Conservation (phyloP, 257 asterid species). For the Fraxinus pennsylvanica region DNA sequence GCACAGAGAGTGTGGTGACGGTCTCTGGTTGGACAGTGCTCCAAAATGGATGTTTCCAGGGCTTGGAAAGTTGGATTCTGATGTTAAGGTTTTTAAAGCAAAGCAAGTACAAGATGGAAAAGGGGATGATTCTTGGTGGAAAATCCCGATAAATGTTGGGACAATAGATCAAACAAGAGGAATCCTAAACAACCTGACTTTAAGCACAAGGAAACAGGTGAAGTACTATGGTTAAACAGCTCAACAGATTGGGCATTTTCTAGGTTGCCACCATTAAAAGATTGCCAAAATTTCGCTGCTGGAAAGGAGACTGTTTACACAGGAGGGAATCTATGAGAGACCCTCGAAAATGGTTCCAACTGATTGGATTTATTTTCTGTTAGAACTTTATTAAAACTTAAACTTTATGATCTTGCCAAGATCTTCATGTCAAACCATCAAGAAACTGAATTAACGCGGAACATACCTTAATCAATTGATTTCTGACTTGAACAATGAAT, state of each 20-base stretch:
- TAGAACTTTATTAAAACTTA: no score
- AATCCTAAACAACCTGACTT: conserved; percentile 62
- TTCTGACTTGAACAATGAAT: no score
- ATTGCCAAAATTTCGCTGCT: conserved; percentile 21
- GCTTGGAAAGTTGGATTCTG: conserved; percentile 51
- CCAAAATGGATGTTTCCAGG: conserved; percentile 61
- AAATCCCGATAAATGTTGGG: conserved; percentile 66
- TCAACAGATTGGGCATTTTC: conserved; percentile 59
- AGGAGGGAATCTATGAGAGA: background rate
- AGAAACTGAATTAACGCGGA: no score
- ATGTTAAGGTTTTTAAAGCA: conserved; percentile 31
- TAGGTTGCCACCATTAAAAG: conserved; percentile 52
- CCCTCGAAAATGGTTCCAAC: background rate
- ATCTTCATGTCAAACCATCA: no score
- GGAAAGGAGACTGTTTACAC: background rate
- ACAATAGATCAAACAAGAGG: conserved; percentile 43
- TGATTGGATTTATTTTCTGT: no score
- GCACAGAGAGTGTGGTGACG: conserved; percentile 44
- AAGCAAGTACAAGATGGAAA: conserved; percentile 23
- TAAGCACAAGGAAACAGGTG: conserved; percentile 55
- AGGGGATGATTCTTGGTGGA: conserved; percentile 47
- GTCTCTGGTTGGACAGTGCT: conserved; percentile 58
- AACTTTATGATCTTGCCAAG: no score
- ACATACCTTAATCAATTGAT: no score
- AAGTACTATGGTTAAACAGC: conserved; percentile 47